Evolutionary conservation across 2,329 filamentous ascomycete genomes (phyloP), one percentile per base, ranked within the genome.

Genomic region (Tolypocladium amazonense): DNA sequence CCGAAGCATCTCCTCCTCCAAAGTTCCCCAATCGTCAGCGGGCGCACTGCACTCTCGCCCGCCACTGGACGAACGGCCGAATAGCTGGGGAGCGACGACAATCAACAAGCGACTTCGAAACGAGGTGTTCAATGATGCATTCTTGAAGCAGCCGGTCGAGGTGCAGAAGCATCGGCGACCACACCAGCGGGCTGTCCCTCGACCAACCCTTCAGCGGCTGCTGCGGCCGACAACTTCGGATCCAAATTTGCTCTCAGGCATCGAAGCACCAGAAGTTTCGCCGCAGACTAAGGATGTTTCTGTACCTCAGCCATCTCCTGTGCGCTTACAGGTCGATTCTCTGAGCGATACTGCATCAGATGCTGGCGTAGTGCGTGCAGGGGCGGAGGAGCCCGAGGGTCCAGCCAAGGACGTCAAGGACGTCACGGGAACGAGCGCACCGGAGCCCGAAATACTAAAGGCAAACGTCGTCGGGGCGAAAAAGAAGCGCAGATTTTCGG

Each of bases 81-180:
- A 84, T 64, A 87, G 85, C 67, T 97, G 93, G 92, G 92, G 93
- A 9, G 91, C 92, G 20, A 97, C 92, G 0, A 92, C 88, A 27
- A 89, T 97, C 61, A 97, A 97, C 70, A 88, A 89, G 67, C 86
- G 88, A 61, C 75, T 97, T 45, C 88, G 92, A 61, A 93, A 96
- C 70, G 90, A 96, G 71, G 92, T 97, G 0, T 88, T 97, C 69
- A 90, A 92, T 45, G 92, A 97, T 70, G 93, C 93, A 0, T 97
- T 97, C 68, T 79, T 91, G 52, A 90, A 92, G 61, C 88, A 92
- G 58, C 86, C 89, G 0, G 89, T 96, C 62, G 87, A 90, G n/a
- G 77, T 87, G 66, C 90, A 92, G 66, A 87, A 88, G 62, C 87
- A 92, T 62, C 86, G 88, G 38, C 83, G 84, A 62, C 88, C 88